phyloP scores from a whole-genome alignment of 208 protist species.

The Leptomonas pyrrhocoris region DNA sequence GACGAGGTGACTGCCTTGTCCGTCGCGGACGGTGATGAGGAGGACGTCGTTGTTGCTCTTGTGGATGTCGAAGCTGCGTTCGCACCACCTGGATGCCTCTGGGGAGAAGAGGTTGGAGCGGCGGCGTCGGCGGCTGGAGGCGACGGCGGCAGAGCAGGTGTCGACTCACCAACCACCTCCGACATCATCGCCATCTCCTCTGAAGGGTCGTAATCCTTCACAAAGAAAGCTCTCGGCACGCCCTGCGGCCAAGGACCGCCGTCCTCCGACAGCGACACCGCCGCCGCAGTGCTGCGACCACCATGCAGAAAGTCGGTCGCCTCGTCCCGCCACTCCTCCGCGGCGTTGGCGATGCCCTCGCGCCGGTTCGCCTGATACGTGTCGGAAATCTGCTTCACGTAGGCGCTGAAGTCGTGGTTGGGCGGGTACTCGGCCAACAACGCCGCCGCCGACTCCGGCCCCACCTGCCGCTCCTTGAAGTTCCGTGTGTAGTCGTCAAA shows the following conservation, averaged over 20 bases:
- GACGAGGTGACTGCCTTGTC: neutral
- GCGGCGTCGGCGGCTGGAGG: neutral
- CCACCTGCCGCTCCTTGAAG: conserved; percentile 24
- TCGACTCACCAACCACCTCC: conserved; percentile 23
- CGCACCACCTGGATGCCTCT: neutral
- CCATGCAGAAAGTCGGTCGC: neutral
- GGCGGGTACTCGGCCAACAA: conserved; percentile 54
- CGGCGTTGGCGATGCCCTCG: conserved; percentile 40
- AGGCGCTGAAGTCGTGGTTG: conserved; percentile 60
- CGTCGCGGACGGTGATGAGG: neutral
- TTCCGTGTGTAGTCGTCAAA: conserved; percentile 32
- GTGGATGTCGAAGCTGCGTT: neutral
- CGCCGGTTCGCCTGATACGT: conserved; percentile 73
- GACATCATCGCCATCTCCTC: conserved; percentile 33
- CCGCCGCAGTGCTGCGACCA: neutral
- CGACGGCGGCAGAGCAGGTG: neutral
- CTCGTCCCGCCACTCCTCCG: conserved; percentile 32
- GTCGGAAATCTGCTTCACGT: conserved; percentile 64
- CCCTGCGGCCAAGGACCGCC: conserved; percentile 61
- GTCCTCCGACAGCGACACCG: conserved; percentile 11
- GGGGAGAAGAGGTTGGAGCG: neutral
- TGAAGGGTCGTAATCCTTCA: conserved; percentile 16
- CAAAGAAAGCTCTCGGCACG: conserved; percentile 71
- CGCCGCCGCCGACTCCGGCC: conserved; percentile 40
- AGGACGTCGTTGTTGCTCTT: neutral